phyloP scores from a whole-genome alignment of 1,284 basidiomycete genomes.

The Coriolopsis trogii region DNA sequence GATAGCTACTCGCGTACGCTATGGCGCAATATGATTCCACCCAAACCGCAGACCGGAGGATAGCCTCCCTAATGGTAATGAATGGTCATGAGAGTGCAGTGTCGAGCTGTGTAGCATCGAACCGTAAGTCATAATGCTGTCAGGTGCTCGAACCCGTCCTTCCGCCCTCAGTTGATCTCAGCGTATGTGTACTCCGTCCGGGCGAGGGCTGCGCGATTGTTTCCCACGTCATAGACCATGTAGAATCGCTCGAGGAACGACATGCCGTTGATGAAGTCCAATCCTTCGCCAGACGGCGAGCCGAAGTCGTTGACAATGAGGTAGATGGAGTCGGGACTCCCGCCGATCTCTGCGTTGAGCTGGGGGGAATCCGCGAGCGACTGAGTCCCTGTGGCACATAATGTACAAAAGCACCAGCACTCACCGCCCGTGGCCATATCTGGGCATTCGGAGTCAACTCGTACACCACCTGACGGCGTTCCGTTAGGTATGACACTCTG shows the following conservation, averaged over 20 bases:
- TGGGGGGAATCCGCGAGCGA: too few relatives aligned
- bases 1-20: too few relatives aligned
- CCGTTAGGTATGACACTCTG: too few relatives aligned
- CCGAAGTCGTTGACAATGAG: constrained; percentile 32
- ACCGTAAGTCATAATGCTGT: too few relatives aligned
- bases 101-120: too few relatives aligned
- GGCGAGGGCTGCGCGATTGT: constrained; percentile 47
- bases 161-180: constrained; percentile 42
- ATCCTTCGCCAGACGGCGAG: constrained; percentile 22
- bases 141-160: too few relatives aligned
- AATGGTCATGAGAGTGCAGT: too few relatives aligned
- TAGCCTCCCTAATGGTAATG: too few relatives aligned
- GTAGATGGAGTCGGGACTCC: constrained; percentile 28
- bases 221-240: constrained; percentile 60
- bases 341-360: constrained; percentile 34
- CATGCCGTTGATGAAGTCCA: constrained; percentile 39
- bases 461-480: constrained; percentile 16
- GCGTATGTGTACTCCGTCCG: constrained; percentile 42
- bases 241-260: constrained; percentile 60
- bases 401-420: constrained; percentile 23
- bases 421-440: constrained; percentile 26
- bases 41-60: too few relatives aligned
- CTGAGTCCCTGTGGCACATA: too few relatives aligned
- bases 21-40: too few relatives aligned
- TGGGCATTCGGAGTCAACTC: constrained; percentile 25